Evolutionary conservation across 2,329 filamentous ascomycete species (phyloP), one percentile per base, ranked within the genome.

Genomic region (Metarhizium rileyi): DNA sequence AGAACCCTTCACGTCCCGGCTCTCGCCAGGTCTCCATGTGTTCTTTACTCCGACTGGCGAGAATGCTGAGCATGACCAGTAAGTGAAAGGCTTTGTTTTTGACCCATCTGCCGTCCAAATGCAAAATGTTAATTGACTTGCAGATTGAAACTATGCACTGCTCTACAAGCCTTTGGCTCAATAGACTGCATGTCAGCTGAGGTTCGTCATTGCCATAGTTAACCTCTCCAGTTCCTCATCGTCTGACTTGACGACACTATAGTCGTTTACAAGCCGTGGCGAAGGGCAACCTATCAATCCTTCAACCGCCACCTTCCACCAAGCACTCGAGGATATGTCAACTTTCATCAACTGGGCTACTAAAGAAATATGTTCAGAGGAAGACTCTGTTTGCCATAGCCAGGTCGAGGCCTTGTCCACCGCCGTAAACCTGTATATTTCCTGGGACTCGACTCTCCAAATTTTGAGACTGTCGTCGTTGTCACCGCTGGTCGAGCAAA

Each of bases 1-100:
- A 42, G 75, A 83, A 36, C 90, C 90, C 2, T 84, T 93, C 59
- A 72, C 79, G 41, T 89, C 89, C 47, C 79, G 86, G 51, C 66
- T 90, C 14, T 82, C 88, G 2, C 83, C 90, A 0, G 91, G 91
- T 3, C 70, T 97, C 22, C 90, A 96, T 70, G 72, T 90, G 25
- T 86, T 86, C 59, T 90, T 84, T 62, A 86, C 84, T 0, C 85
- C 86, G 0, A 25, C 48, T 25, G 40, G 53, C 40, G 26, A 41
- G 49, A 50, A 26, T 42, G 46, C 41, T 51, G 61, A 47, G 41
- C 52, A 63, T 63, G 53, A 41, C 38, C 38, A 16, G 60, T 61
- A 33, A 44, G 45, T 47, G n/a, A 38, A 8, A n/a, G 9, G 6
- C 18, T 38, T 36, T 4, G n/a, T 12, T 42, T 14, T 42, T 25